Base-by-base conservation (phyloP, 148 eudicot genomes). In the Rhododendron vialii region DNA sequence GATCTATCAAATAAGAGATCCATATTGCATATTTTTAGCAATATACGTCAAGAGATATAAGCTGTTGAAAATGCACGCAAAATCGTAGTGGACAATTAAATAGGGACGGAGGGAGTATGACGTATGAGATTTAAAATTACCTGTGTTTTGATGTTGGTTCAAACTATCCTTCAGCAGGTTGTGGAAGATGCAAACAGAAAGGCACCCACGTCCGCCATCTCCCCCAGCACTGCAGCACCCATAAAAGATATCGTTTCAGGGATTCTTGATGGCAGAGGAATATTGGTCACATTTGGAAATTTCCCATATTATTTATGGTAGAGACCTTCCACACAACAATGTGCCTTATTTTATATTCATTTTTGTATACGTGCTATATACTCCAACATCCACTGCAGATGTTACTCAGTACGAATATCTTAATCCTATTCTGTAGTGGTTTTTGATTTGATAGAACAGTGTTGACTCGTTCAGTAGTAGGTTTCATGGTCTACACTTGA, bases 91-190 rank as follows among this genome's bases (percentile, higher is more conserved):
- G 45, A 41, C 45, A 41, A 41, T 41, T 41, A 41, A 41, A 41
- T 41, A 41, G 45, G 7, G 45, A 41, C 7, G 1, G 45, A 41
- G 45, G 45, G 45, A 41, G 8, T 41, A 41, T 17, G 33, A 26
- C 35, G 1, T 26, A 67, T 67, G 74, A 67, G 3, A 67, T 71
- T 71, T 14, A 13, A 5, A 77, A 47, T n/a, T 45, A 45, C 33
- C 24, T 26, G 35, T 2, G 10, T n/a, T 45, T 47, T 41, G 81
- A 43, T 18, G 0, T 78, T n/a, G 30, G 33, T 79, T 47, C 10
- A 45, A 79, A 79, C 53, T 47, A 79, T 47, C 36, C 82, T 79
- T 79, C 28, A 79, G 59, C 82, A 79, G 82, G 82, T 48, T 47
- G 36, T 26, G 82, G 57, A 79, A 45, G 20, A 48, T 47, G 59